Base-by-base conservation (phyloP, 805 yeast genomes). In the Ogataea nakhonphanomensis region DNA sequence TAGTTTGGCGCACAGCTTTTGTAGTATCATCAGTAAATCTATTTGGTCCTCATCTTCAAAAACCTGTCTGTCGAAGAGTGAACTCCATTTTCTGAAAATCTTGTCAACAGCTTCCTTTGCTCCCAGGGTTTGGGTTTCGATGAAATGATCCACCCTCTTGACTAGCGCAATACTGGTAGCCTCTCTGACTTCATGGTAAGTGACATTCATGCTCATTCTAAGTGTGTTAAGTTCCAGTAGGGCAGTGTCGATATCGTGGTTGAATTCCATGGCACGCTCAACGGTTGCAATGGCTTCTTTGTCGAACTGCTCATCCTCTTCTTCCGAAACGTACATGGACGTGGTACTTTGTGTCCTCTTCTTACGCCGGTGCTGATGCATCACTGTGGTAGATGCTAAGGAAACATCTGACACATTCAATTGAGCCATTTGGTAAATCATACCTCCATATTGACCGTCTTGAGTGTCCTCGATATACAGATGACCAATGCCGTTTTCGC, bases 171-270 rank as follows among this genome's bases (percentile, higher is more conserved):
- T 70, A 25, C 79, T 69, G 0, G 96, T 87, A 5, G 95, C 95
- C 23, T 69, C 64, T 58, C 97, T 77, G 10, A 93, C 97, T 57
- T 90, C 96, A 55, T 87, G 95, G 62, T 93, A 91, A 0, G 93
- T 76, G 12, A 89, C 99, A 60, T 93, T 88, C 93, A 90, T 84
- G 55, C 96, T 87, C 99, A 93, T 91, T 66, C 98, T 76, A 57
- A 93, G 72, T 0, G 99, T 93, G 60, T 91, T 91, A 54, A 93
- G 74, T 66, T 93, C 99, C 44, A 93, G 68, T 48, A 88, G 66
- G 0, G 99, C 97, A 10, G 96, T 90, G 59, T 91, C 97, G 45
- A 88, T 71, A 55, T 86, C 95, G 63, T 93, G 99, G 61, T 88
- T 85, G 56, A 90, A 83, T 51, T 85, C 91, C 63, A 93, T 75